phyloP scores from a whole-genome alignment of 306 rosid species.

The Begonia peltatifolia region DNA sequence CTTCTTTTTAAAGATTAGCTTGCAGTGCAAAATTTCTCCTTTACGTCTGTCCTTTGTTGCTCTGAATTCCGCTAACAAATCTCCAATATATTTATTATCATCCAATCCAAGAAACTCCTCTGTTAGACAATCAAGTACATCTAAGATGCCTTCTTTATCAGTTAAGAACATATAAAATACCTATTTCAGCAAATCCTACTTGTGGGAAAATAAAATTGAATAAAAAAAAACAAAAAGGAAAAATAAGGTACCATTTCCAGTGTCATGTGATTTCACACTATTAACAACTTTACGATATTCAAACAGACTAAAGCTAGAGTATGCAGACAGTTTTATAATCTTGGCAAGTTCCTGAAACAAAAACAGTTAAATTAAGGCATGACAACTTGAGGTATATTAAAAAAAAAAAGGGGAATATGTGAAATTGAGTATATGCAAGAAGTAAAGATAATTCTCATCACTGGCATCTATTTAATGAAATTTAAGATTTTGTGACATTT shows the following conservation, averaged over 20 bases:
- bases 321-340: constrained; percentile 64
- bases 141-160: constrained; percentile 14
- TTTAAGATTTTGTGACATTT: too few relatives aligned
- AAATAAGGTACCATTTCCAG: constrained; percentile 49
- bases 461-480: too few relatives aligned
- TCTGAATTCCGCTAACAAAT: constrained; percentile 74
- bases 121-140: constrained; percentile 26
- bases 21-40: constrained; percentile 90
- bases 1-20: constrained; percentile 67
- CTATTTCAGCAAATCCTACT: not conserved
- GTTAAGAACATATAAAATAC: not conserved
- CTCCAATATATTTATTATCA: constrained; percentile 85
- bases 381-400: too few relatives aligned
- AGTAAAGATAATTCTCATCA: too few relatives aligned
- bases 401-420: too few relatives aligned
- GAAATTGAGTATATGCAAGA: too few relatives aligned
- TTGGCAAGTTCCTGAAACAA: constrained; percentile 79
- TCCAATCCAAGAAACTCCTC: constrained; percentile 85
- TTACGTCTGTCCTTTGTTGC: constrained; percentile 79
- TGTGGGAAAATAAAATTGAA: too few relatives aligned
- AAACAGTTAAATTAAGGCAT: not conserved
- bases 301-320: constrained; percentile 69
- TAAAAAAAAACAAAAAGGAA: not conserved
- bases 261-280: constrained; percentile 60
- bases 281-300: constrained; percentile 79